These are phyloP conservation scores for Hypoxylon intermedium DNA, from an alignment of 495 filamentous ascomycete genomes.

Conservation along the genomic window DNA sequence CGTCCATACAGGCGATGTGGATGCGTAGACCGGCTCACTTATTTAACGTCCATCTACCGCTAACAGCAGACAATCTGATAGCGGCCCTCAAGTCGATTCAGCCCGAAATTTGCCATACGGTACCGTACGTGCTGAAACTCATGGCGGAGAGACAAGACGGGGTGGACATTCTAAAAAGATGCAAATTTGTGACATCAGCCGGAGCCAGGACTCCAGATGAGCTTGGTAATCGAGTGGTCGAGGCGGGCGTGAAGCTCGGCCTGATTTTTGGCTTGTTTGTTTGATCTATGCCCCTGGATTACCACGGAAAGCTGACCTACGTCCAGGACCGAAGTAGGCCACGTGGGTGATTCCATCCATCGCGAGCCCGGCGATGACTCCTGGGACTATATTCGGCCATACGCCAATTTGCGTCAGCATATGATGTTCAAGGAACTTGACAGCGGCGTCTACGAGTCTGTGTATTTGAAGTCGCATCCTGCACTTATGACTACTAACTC, in stretches of 20 bases:
- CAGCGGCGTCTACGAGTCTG: slow-evolving; percentile 58
- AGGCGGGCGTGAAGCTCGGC: slow-evolving; percentile 56
- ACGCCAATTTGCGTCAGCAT: slow-evolving; percentile 53
- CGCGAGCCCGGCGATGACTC: slow-evolving; percentile 51
- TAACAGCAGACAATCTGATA: slow-evolving; percentile 59
- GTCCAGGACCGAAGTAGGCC: slow-evolving; percentile 62
- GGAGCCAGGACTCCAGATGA: slow-evolving; percentile 65
- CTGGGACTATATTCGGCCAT: slow-evolving; percentile 62
- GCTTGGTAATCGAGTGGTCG: slow-evolving; percentile 60
- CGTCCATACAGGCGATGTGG: slow-evolving; percentile 58
- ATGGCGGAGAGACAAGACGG: slow-evolving; percentile 58
- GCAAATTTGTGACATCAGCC: slow-evolving; percentile 58
- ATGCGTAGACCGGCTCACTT: slow-evolving; percentile 58
- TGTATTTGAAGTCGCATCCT: slow-evolving; percentile 65
- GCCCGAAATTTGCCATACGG: slow-evolving; percentile 60
- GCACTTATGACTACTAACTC: slow-evolving; percentile 65
- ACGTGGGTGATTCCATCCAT: slow-evolving; percentile 57
- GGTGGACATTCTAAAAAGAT: slow-evolving; percentile 52
- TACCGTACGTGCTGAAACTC: slow-evolving; percentile 65
- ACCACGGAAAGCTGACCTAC: slow-evolving; percentile 6
- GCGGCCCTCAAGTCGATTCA: slow-evolving; percentile 54
- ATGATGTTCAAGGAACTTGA: slow-evolving; percentile 60
- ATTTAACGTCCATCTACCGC: slow-evolving; percentile 59
- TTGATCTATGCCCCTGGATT: background rate
- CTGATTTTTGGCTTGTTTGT: slow-evolving; percentile 62